Evolutionary conservation across 2,329 filamentous ascomycete species (phyloP), one percentile per base, ranked within the genome.

Genomic region (Cladophialophora chaetospira): DNA sequence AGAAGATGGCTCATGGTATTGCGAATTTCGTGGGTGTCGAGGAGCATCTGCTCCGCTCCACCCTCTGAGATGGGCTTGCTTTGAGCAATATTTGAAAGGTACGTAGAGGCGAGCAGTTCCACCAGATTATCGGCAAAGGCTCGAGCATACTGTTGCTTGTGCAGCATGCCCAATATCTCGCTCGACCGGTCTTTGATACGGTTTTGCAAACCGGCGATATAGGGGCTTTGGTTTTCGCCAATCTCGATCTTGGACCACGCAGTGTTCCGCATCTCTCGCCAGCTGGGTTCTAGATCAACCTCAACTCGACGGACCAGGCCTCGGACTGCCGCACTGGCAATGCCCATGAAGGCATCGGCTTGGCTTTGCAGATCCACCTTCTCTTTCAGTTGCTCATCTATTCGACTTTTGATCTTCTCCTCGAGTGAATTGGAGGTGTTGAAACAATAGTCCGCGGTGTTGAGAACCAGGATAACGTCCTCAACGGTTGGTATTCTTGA

Each of bases 381-480:
- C 26, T 84, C 75, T 13, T 84, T 84, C 31, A 96, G 78, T 2
- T 91, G 88, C 43, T 83, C 79, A 63, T 97, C 94, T 61, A 99
- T 91, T 8, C 91, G 85, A 66, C 89, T 88, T 74, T 91, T 93
- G 72, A 99, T 92, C 72, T 89, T 96, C 67, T 97, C 92, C 71
- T 97, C 93, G 0, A 99, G 80, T 69, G 97, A 93, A 45, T 87
- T 91, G 46, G 91, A 94, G 26, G 96, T 97, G 23, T 85, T 85
- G 69, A 97, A 93, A 83, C 94, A 99, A 72, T 97, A 99, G 69
- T 99, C 94, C 0, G 94, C 93, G 1, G 94, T 97, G 70, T 99
- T 99, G 45, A 99, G 79, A 1, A 97, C 91, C 3, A 96, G 77
- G 11, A 97, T 82, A 3, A 89, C 83, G 61, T 96, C 88, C 66